Base-by-base conservation (phyloP, 1,284 basidiomycete genomes). In the Ganoderma sp. region DNA sequence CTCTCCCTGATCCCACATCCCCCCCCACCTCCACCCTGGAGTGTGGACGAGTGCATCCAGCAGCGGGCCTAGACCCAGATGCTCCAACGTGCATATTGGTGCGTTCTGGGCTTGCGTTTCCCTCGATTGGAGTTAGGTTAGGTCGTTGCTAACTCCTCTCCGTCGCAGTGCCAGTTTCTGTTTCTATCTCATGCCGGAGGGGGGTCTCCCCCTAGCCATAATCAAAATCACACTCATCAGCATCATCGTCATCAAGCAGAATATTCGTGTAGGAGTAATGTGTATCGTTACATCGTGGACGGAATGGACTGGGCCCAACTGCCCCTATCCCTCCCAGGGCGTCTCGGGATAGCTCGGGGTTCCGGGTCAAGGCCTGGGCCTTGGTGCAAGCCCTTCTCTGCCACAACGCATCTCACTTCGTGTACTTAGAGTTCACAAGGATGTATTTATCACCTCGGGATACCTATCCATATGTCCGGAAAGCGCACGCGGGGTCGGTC, bases 401-500 rank as follows among this genome's bases (percentile, higher is more conserved):
- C 34, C 37, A 58, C 19, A 37, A n/a, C 19, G 37, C 34, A 9
- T 19, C 22, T 39, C 8, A 34, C 4, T 58, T 37, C 32, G 37
- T 32, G 9, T 34, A 37, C 25, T 25, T 54, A 34, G 28, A 58
- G 37, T 39, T 19, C 8, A 19, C n/a, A 9, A 22, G 14, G 56
- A n/a, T 58, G 56, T 58, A 58, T 58, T n/a, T 58, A 58, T 39
- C n/a, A n/a, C 32, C 56, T 58, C 34, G 3, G 34, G 12, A 32
- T 34, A 56, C 37, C 34, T 8, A 58, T 28, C 39, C 48, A 52
- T 48, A n/a, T 22, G 45, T n/a, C n/a, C 10, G n/a, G 45, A 22
- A 4, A 25, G 12, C 12, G 2, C 48, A 52, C 10, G 48, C 22
- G 22, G 22, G 12, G 48, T 28, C 48, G 48, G 32, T 34, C 32